Base-by-base conservation (phyloP, 2,329 filamentous ascomycete genomes). In the Escovopsis weberi region DNA sequence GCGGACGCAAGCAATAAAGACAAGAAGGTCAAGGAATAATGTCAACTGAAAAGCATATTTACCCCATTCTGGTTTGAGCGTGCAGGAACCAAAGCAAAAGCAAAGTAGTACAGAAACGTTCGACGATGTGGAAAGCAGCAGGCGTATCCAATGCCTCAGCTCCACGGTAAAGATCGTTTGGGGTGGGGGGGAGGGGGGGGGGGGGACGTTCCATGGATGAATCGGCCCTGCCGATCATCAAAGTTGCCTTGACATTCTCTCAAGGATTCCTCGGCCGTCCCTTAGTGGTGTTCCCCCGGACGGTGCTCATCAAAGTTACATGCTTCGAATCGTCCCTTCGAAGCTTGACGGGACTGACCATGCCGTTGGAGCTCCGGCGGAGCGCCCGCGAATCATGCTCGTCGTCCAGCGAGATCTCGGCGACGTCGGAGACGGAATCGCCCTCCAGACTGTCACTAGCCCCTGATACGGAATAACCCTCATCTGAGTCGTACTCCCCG, bases 401-500 rank as follows among this genome's bases (percentile, higher is more conserved):
- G 43, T 78, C 74, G 38, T 78, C 75, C 18, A 78, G 64, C 26
- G 70, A 70, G 44, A 80, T 77, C 51, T 80, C 76, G 26, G 75
- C 70, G 34, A 79, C 68, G 51, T 79, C 75, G 10, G 73, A 73
- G 23, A 74, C 66, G 4, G 70, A 69, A 45, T 75, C 74, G n/a
- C 74, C 67, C 26, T 78, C 78, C 33, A 74, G 57, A 44, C 64
- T 67, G 39, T 77, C 73, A 43, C 69, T 74, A 42, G 65, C 64
- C 26, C 76, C 76, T 4, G 76, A 80, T 37, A 69, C 65, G 4
- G 70, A 71, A 4, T 75, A 81, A 38, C 69, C 72, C 45, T 77
- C 75, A 44, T 82, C 77, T 2, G 80, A 84, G 50, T 83, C 82
- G 53, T 82, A 85, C 56, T 86, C 82, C 51, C 82, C 80, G 55